Percentiles rank a stretch among this genome's conserved stretches.
Evolutionary conservation across 179 eudicot species (phyloP).

Genomic region (Spergularia azorica): DNA sequence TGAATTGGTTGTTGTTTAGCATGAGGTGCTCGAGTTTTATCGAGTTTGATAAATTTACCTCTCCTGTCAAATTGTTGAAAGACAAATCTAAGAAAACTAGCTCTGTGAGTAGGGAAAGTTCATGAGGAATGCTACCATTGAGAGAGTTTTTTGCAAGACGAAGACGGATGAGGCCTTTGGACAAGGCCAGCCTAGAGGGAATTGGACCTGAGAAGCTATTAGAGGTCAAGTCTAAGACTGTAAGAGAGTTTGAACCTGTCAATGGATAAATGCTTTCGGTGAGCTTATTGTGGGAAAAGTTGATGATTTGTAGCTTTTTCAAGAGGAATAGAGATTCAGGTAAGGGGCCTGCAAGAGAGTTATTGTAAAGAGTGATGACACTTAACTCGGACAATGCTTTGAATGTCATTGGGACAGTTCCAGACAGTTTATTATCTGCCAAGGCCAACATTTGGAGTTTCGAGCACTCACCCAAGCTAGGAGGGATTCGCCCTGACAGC

Average conservation of each 20-base stretch:
- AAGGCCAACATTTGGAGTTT: conserved; percentile 63
- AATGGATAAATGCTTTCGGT: conserved; percentile 64
- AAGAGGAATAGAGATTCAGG: conserved; percentile 61
- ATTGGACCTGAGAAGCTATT: conserved; percentile 69
- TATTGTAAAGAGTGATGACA: conserved; percentile 81
- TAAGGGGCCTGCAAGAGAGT: conserved; percentile 77
- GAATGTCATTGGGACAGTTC: conserved; percentile 65
- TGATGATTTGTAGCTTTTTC: conserved; percentile 64
- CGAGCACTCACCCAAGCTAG: conserved; percentile 70
- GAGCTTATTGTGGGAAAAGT: conserved; percentile 69
- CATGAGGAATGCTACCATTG: conserved; percentile 56
- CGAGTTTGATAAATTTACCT: conserved; percentile 54
- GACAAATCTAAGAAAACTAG: conserved; percentile 76
- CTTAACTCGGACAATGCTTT: conserved; percentile 56
- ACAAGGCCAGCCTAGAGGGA: conserved; percentile 58
- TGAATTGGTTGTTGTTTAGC: conserved; percentile 53
- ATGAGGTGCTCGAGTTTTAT: conserved; percentile 53
- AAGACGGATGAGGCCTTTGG: conserved; percentile 63
- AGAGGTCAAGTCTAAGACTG: conserved; percentile 66
- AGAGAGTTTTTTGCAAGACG: conserved; percentile 72
- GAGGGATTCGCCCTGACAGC: conserved; percentile 63
- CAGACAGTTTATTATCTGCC: conserved; percentile 74
- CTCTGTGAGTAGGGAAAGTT: conserved; percentile 49
- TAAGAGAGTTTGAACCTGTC: conserved; percentile 61
- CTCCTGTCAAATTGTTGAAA: conserved; percentile 65